These are phyloP conservation scores for Dipsacomyces acuminosporus DNA, from an alignment of 371 early-diverging fungal species.

Conservation along the genomic window DNA sequence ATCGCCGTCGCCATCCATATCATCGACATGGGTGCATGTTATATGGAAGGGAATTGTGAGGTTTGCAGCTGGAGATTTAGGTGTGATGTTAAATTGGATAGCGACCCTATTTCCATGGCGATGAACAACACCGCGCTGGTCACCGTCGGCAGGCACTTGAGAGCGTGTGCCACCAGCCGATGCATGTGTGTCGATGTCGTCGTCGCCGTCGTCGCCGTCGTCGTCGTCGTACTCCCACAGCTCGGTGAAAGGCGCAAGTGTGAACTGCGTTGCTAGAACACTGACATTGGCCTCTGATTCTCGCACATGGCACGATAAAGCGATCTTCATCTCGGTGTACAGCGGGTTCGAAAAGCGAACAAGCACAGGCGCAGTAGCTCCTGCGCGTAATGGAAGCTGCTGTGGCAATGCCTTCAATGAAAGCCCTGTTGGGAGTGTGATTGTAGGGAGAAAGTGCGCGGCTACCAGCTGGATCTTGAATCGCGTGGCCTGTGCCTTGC, in stretches of 20 bases:
- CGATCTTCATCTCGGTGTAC: slow-evolving; percentile 64
- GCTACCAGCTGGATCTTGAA: slow-evolving; percentile 87
- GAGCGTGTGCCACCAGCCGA: slow-evolving; percentile 18
- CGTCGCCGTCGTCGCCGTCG: slow-evolving; percentile 52
- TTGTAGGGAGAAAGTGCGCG: slow-evolving; percentile 70
- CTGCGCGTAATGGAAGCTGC: slow-evolving; percentile 51
- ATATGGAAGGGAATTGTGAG: slow-evolving; percentile 32
- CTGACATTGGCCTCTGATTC: slow-evolving; percentile 47
- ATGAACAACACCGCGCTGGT: slow-evolving; percentile 28
- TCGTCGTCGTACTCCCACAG: slow-evolving; percentile 75
- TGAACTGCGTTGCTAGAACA: slow-evolving; percentile 65
- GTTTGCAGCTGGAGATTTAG: slow-evolving; percentile 4
- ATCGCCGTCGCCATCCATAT: slow-evolving; percentile 21
- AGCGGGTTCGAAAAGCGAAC: slow-evolving; percentile 83
- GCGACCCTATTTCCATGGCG: slow-evolving; percentile 39
- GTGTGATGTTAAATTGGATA: slow-evolving; percentile 25
- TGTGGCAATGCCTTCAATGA: slow-evolving; percentile 54
- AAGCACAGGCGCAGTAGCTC: slow-evolving; percentile 54
- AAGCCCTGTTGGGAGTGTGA: slow-evolving; percentile 57
- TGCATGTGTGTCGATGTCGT: slow-evolving; percentile 38
- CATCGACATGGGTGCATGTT: slow-evolving; percentile 36
- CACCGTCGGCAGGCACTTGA: slow-evolving; percentile 8
- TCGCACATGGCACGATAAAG: slow-evolving; percentile 49
- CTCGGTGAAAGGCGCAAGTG: slow-evolving; percentile 72
- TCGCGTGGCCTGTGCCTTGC: slow-evolving; percentile 77